These are phyloP conservation scores for Pythium diclinum DNA, from an alignment of 352 stramenopile genomes.

Conservation along the genomic window DNA sequence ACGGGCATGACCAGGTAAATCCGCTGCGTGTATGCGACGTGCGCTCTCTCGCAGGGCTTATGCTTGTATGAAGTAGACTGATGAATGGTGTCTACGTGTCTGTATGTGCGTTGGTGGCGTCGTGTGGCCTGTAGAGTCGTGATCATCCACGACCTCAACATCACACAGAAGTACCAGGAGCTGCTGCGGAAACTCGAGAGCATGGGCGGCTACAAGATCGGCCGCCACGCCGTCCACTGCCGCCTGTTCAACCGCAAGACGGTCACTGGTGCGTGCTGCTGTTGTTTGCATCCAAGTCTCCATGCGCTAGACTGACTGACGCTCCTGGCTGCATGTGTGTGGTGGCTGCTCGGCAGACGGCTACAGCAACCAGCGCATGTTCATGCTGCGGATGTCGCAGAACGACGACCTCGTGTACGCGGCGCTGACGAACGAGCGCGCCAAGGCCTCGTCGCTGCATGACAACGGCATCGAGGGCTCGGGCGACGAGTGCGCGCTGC, in stretches of 20 bases:
- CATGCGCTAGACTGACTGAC: too few species aligned
- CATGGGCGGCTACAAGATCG: conserved; percentile 77
- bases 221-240: conserved; percentile 80
- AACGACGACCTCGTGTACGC: conserved; percentile 86
- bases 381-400: conserved; percentile 88
- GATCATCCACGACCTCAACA: conserved; percentile 76
- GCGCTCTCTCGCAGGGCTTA: background rate
- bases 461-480: conserved; percentile 74
- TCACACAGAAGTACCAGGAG: conserved; percentile 86
- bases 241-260: conserved; percentile 87
- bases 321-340: background rate
- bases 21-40: background rate
- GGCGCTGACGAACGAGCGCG: conserved; percentile 76
- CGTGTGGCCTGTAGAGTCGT: conserved; percentile 44
- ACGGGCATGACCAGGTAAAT: conserved; percentile 71
- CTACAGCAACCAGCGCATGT: conserved; percentile 88
- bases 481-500: conserved; percentile 73
- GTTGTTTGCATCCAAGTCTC: too few species aligned
- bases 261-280: conserved; percentile 39
- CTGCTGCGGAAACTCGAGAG: conserved; percentile 80
- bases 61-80: background rate
- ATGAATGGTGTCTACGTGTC: background rate
- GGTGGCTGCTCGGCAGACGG: conserved; percentile 36
- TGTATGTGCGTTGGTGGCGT: background rate
- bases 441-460: conserved; percentile 46